Evolutionary conservation across 306 rosid species (phyloP), one percentile per base, ranked within the genome.

Genomic region (Argentina anserina): DNA sequence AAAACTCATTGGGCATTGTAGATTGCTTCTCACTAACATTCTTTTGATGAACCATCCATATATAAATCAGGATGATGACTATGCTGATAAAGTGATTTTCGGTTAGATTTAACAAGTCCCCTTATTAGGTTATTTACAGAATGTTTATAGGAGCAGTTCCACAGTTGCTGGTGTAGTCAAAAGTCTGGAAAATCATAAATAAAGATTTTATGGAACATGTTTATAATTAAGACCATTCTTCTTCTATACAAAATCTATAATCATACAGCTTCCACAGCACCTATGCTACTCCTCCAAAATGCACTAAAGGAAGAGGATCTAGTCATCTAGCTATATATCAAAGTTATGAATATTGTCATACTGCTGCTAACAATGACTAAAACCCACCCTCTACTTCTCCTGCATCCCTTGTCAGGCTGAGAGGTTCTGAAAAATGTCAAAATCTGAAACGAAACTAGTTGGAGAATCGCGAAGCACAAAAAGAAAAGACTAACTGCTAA

Each of bases 351-450:
- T 67, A 87, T 69, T 63, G 88, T 86, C 82, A 86, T 42, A 65
- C 86, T 82, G 79, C 93, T 83, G 70, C 86, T 87, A 69, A 89
- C 80, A 53, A 92, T 81, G 47, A 92, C 75, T 21, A 80, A 76
- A 69, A 88, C 76, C 96, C 96, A 90, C 72, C 94, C 96, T 58
- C 85, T 84, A 53, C 56, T 88, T 69, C 79, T 76, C 70, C 80
- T 78, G 78, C 64, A 68, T 29, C 58, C 84, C 46, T 81, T 82
- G 29, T 78, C 80, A 43, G 83, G 74, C 33, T 46, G 71, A 75
- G 71, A 72, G 77, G 73, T 70, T 75, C 86, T 80, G 71, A 75
- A 79, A 70, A 82, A 77, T 6, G 78, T 62, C 55, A 86, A 67
- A 71, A 82, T 17, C 49, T 71, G 72, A 21, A 78, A 75, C 21